Evolutionary conservation across 2,329 filamentous ascomycete genomes (phyloP).

Genomic region (Neurospora sp.): DNA sequence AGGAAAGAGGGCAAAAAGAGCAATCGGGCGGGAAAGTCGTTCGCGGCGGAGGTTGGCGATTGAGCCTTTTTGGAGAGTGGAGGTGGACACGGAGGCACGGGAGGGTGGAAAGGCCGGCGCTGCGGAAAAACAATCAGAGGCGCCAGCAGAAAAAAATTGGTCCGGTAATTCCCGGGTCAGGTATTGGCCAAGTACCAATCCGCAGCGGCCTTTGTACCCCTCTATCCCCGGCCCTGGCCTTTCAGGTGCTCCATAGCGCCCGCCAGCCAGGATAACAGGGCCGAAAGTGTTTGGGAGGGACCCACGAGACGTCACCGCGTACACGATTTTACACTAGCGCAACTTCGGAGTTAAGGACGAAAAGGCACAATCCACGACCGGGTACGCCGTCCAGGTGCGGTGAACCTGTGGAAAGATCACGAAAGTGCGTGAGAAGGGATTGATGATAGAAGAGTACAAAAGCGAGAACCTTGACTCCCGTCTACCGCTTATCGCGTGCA

Average conservation of each 20-base stretch:
- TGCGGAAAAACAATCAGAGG: conserved; percentile 7
- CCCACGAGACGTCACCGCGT: background rate
- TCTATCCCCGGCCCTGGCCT: background rate
- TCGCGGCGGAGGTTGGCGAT: conserved; percentile 5
- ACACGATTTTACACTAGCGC: background rate
- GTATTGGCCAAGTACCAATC: conserved; percentile 2
- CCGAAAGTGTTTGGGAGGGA: background rate
- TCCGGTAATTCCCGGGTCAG: conserved; percentile 18
- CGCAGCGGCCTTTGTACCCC: background rate
- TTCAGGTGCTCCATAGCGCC: background rate
- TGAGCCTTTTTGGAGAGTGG: conserved; percentile 19
- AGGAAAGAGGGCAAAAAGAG: conserved; percentile 12
- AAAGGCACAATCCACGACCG: background rate
- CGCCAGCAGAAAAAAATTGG: conserved; percentile 13
- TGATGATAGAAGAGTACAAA: background rate
- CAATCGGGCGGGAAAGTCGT: conserved; percentile 9
- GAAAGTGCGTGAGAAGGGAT: background rate
- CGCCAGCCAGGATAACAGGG: background rate
- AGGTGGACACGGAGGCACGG: conserved; percentile 4
- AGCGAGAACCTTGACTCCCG: background rate
- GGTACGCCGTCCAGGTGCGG: background rate
- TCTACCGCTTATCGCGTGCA: background rate
- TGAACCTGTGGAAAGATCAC: background rate
- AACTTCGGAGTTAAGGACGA: background rate
- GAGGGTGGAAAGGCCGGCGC: conserved; percentile 7